Conservation (phyloP, 2,329 filamentous ascomycete species). For the Colletotrichum chrysophilum region DNA sequence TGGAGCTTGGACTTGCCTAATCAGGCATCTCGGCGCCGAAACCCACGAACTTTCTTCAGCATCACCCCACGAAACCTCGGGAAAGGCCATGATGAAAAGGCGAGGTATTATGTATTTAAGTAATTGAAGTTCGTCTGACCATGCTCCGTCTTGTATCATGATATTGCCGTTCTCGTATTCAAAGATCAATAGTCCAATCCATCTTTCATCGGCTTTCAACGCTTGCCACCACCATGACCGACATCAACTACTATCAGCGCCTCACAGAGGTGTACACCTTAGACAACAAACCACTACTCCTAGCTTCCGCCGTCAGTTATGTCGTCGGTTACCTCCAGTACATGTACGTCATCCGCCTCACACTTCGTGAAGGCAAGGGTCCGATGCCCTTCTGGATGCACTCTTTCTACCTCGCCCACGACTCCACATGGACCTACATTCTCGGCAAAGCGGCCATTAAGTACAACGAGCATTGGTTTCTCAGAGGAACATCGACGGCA, state of each 20-base stretch:
- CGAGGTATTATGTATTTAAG: not conserved
- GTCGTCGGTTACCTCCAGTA: constrained; percentile 19
- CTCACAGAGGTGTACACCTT: not conserved
- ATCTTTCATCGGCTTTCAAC: not conserved
- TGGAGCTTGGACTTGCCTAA: not conserved
- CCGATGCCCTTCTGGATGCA: constrained; percentile 24
- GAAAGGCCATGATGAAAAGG: not conserved
- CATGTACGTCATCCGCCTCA: constrained; percentile 14
- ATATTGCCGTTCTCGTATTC: too few relatives aligned
- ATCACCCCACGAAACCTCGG: not conserved
- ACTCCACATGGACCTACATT: constrained; percentile 16
- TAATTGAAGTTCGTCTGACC: too few relatives aligned
- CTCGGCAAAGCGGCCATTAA: not conserved
- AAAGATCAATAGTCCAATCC: not conserved
- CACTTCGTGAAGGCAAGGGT: constrained; percentile 7
- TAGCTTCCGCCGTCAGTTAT: not conserved
- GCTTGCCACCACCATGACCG: not conserved
- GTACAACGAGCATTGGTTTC: constrained; percentile 9
- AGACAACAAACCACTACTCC: not conserved
- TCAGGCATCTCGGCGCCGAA: constrained; percentile 4
- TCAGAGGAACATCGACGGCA: not conserved
- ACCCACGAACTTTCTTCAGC: not conserved
- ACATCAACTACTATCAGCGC: not conserved
- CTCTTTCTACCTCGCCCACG: constrained; percentile 23
- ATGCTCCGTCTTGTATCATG: too few relatives aligned